Evolutionary conservation across 2,329 filamentous ascomycete species (phyloP), one percentile per base, ranked within the genome.

Genomic region (Fusarium duplospermum): DNA sequence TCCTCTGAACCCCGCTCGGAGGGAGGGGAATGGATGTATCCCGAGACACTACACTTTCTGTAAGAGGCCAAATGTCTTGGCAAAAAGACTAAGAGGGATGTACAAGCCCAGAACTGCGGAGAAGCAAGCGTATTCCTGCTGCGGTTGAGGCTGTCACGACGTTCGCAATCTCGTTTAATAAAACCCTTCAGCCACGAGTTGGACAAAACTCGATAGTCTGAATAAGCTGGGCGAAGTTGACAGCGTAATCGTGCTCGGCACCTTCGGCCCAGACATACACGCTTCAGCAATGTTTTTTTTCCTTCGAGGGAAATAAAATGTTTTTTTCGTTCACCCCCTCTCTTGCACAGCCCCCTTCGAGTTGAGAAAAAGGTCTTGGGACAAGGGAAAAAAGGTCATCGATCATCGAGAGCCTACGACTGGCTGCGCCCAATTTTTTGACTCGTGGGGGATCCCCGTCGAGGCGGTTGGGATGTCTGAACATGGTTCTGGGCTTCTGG

Each of bases 301-400:
- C 45, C 14, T 16, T 4, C 18, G 47, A 52, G 47, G 47, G 47
- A 52, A 52, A 52, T 52, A 52, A 31, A 52, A n/a, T 29, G 24
- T 24, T 24, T 24, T 50, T 20, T n/a, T 18, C n/a, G 24, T n/a
- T 27, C 24, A 42, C 16, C 47, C 42, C 47, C 47, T 31, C 47
- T 50, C 16, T 29, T 52, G 47, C 71, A 73, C 71, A 73, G 71
- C 71, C 71, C 71, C 71, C 70, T 67, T 73, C 24, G 58, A 36
- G 22, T 16, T 27, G 22, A 27, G 29, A 50, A 33, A 33, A 33
- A 33, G 31, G 36, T 47, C 50, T 20, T 54, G 42, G 54, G 31
- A 33, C 31, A 33, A 11, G 31, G 24, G 24, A 24, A 24, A 24
- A 33, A 65, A 69, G 45, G 69, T 60, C 67, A 71, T 71, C 56